A percentile compares a stretch with the other conserved stretches of the same genome.
These are phyloP conservation scores for Pochonia chlamydosporia DNA, from an alignment of 2,329 filamentous ascomycete species.

Conservation along the genomic window DNA sequence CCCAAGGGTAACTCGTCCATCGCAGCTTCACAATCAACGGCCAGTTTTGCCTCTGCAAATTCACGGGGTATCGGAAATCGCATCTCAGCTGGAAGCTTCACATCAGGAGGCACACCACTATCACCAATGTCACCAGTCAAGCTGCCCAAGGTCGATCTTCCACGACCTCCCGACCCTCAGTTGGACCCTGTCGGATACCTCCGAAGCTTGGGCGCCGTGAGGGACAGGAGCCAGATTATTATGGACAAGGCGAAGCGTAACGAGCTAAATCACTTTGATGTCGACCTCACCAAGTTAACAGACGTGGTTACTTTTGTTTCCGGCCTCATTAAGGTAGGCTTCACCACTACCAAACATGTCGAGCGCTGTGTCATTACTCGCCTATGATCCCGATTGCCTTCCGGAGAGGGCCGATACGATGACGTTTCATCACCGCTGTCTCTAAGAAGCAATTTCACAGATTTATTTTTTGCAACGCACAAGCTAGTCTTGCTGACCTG, in stretches of 20 bases:
- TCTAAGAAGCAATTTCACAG: background rate
- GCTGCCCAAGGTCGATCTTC: slow-evolving; percentile 73
- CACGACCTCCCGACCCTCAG: slow-evolving; percentile 78
- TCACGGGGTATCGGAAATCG: slow-evolving; percentile 45
- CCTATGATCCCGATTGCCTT: background rate
- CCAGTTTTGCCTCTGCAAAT: slow-evolving; percentile 45
- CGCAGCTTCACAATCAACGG: slow-evolving; percentile 40
- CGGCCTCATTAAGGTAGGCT: slow-evolving; percentile 83
- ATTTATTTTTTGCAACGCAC: background rate
- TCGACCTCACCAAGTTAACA: slow-evolving; percentile 77
- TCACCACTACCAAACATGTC: background rate
- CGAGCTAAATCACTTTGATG: slow-evolving; percentile 77
- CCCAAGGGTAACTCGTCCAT: slow-evolving; percentile 36
- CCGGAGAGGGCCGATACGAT: background rate
- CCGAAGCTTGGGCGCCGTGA: slow-evolving; percentile 80
- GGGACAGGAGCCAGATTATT: slow-evolving; percentile 70
- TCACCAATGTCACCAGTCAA: slow-evolving; percentile 45
- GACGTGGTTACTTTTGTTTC: slow-evolving; percentile 83
- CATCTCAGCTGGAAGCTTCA: slow-evolving; percentile 43
- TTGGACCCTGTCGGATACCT: slow-evolving; percentile 88
- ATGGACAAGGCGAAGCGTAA: slow-evolving; percentile 73
- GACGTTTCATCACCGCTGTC: background rate
- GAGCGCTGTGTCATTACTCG: background rate
- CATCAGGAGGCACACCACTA: slow-evolving; percentile 38
- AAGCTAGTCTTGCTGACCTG: background rate